Evolutionary conservation across 2,329 filamentous ascomycete species (phyloP).

Genomic region (Curvularia sp.): DNA sequence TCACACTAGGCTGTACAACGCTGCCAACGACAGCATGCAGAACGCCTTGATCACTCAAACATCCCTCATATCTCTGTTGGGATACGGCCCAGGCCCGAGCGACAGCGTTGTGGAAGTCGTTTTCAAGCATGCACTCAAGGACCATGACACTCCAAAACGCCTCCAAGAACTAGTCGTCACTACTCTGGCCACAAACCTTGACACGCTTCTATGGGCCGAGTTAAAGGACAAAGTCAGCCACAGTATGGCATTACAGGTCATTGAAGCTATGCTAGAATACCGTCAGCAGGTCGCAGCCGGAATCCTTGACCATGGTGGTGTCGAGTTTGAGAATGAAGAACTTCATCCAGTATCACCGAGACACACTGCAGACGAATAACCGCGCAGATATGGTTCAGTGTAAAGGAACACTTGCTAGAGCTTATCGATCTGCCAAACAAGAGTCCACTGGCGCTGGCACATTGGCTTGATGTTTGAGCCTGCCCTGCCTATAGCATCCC

Average conservation of each 20-base stretch:
- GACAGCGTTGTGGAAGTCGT: not conserved
- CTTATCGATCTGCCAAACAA: not conserved
- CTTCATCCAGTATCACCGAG: not conserved
- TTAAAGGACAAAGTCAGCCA: constrained; percentile 7
- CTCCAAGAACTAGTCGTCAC: not conserved
- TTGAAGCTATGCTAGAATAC: constrained; percentile 15
- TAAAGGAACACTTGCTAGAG: not conserved
- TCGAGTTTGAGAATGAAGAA: constrained; percentile 12
- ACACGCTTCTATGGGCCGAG: not conserved
- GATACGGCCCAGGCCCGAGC: not conserved
- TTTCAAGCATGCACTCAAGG: not conserved
- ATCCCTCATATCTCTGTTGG: not conserved
- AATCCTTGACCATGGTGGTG: not conserved
- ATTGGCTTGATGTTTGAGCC: not conserved
- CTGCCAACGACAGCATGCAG: not conserved
- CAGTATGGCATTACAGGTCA: constrained; percentile 6
- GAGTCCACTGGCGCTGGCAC: not conserved
- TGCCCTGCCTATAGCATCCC: not conserved
- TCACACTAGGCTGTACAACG: not conserved
- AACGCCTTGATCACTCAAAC: not conserved
- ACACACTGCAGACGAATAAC: not conserved
- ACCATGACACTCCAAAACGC: not conserved
- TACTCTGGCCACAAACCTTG: not conserved
- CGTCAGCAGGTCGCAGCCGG: constrained; percentile 11
- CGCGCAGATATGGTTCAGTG: not conserved